These are phyloP conservation scores for Candida adriatica DNA, from an alignment of 805 yeast genomes.

Conservation along the genomic window DNA sequence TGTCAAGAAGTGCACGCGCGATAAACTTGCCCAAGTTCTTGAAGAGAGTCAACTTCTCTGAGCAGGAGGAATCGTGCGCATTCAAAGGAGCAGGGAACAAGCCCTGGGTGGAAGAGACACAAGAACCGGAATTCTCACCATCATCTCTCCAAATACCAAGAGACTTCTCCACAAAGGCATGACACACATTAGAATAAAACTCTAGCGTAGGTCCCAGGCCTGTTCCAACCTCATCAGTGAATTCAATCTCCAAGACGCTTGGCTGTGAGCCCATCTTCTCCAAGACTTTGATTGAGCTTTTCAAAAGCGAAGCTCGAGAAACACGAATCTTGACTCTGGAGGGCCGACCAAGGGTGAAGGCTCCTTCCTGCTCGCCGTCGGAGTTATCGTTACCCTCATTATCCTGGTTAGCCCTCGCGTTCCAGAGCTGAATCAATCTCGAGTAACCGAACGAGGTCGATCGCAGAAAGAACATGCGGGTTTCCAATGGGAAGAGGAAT, in stretches of 20 bases:
- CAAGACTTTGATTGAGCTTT: conserved; percentile 74
- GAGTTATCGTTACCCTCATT: conserved; percentile 27
- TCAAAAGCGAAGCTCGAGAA: conserved; percentile 60
- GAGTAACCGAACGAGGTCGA: conserved; percentile 90
- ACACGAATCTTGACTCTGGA: conserved; percentile 75
- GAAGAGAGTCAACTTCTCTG: conserved; percentile 46
- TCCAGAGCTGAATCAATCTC: conserved; percentile 76
- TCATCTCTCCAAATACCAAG: conserved; percentile 62
- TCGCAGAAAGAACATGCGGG: conserved; percentile 70
- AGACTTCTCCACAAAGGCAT: conserved; percentile 54
- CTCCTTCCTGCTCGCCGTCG: conserved; percentile 20
- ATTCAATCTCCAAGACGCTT: conserved; percentile 79
- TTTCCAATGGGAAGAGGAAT: conserved; percentile 77
- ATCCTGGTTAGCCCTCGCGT: conserved; percentile 37
- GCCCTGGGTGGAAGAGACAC: conserved; percentile 41
- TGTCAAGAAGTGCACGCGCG: conserved; percentile 82
- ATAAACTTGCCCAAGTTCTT: conserved; percentile 71
- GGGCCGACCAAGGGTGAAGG: conserved; percentile 56
- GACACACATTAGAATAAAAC: conserved; percentile 78
- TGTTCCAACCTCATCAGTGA: conserved; percentile 87
- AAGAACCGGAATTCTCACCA: conserved; percentile 24
- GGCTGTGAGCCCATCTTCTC: conserved; percentile 74
- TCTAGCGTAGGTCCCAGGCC: conserved; percentile 96
- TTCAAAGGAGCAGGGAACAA: conserved; percentile 68
- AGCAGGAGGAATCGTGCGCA: conserved; percentile 28